phyloP scores from a whole-genome alignment of 1,139 yeast genomes.

The Geotrichum cucujoidarum region DNA sequence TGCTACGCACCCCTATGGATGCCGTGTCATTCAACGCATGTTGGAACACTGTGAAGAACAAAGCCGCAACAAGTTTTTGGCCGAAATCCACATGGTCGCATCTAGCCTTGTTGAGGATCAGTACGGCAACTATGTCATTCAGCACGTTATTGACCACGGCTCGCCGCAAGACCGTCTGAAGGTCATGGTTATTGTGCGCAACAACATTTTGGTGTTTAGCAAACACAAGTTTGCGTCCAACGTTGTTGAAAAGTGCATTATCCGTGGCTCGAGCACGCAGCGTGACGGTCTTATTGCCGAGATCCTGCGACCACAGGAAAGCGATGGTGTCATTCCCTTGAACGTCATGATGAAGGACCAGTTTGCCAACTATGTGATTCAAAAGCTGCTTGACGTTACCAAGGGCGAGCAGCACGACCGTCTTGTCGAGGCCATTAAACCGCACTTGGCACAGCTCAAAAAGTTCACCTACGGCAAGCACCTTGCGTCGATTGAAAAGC shows the following conservation, averaged over 20 bases:
- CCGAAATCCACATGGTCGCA: conserved; percentile 67
- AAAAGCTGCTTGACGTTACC: conserved; percentile 82
- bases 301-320: conserved; percentile 48
- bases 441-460: conserved; percentile 40
- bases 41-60: conserved; percentile 63
- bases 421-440: conserved; percentile 38
- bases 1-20: conserved; percentile 95
- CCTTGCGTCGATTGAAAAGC: conserved; percentile 78
- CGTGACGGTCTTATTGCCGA: conserved; percentile 57
- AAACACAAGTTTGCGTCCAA: conserved; percentile 97
- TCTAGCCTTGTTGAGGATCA: conserved; percentile 86
- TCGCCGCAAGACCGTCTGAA: conserved; percentile 47
- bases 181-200: conserved; percentile 47
- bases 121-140: conserved; percentile 96
- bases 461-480: conserved; percentile 63
- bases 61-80: conserved; percentile 56
- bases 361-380: conserved; percentile 94
- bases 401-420: conserved; percentile 49
- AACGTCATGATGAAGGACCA: conserved; percentile 92
- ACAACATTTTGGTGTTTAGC: conserved; percentile 74
- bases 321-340: conserved; percentile 35
- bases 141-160: conserved; percentile 86
- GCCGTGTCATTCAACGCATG: conserved; percentile 90
- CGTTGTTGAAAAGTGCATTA: conserved; percentile 91
- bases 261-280: conserved; percentile 62